A percentile compares a stretch with the other conserved stretches of the same genome.
Evolutionary conservation across 2,329 filamentous ascomycete species (phyloP).

Genomic region (Mycocentrospora acerina): DNA sequence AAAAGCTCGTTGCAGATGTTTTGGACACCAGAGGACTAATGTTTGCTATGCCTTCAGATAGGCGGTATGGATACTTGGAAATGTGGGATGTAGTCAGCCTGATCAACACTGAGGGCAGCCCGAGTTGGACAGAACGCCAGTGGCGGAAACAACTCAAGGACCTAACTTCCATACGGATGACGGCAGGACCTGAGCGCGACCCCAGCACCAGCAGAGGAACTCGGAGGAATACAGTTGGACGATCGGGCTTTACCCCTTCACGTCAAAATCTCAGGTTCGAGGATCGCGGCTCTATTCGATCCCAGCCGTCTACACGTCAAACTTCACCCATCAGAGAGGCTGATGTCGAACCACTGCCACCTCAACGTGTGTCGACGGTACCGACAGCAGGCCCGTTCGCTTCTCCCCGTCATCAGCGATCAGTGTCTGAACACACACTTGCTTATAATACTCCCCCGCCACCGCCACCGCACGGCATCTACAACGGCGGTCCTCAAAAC

Average conservation of each 20-base stretch:
- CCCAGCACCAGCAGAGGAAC: conserved; percentile 44
- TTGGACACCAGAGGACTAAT: conserved; percentile 87
- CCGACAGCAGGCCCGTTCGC: conserved; percentile 33
- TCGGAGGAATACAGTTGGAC: conserved; percentile 48
- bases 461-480: conserved; percentile 44
- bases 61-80: conserved; percentile 87
- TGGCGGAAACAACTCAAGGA: conserved; percentile 92
- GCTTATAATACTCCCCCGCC: conserved; percentile 41
- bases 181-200: conserved; percentile 34
- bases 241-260: conserved; percentile 42
- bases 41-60: conserved; percentile 94
- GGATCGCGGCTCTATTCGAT: conserved; percentile 44
- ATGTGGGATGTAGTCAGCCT: conserved; percentile 79
- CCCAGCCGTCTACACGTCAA: conserved; percentile 48
- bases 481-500: conserved; percentile 15
- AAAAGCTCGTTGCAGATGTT: conserved; percentile 80
- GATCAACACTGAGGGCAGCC: conserved; percentile 75
- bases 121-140: conserved; percentile 78
- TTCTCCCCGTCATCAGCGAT: conserved; percentile 48
- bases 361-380: conserved; percentile 48
- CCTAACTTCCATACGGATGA: conserved; percentile 77
- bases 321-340: conserved; percentile 43
- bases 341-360: conserved; percentile 27
- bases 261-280: conserved; percentile 46
- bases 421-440: conserved; percentile 48